Evolutionary conservation across 2,329 filamentous ascomycete species (phyloP).

Genomic region (Colletotrichum lentis): DNA sequence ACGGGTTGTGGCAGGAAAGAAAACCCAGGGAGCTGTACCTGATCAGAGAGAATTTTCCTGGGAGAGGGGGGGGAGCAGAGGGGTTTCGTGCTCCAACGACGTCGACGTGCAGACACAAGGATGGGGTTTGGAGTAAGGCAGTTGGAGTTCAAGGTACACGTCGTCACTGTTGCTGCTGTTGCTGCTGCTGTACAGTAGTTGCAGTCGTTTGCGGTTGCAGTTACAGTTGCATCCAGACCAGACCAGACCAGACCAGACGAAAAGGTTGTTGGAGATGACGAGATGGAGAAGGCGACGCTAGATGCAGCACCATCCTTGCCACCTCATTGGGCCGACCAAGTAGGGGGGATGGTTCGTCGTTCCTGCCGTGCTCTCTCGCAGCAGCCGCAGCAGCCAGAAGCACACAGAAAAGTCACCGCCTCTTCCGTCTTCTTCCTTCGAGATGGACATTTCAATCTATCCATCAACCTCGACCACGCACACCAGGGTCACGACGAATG

Average conservation of each 20-base stretch:
- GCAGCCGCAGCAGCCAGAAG: no score
- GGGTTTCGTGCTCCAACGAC: neutral
- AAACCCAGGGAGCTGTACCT: no score
- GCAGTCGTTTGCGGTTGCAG: no score
- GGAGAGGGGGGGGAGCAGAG: no score
- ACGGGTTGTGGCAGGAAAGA: no score
- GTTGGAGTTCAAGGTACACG: slow-evolving; percentile 5
- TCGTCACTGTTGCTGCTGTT: neutral
- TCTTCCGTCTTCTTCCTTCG: neutral
- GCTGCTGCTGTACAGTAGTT: no score
- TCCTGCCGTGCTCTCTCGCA: neutral
- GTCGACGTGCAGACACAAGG: neutral
- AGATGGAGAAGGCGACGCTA: slow-evolving; percentile 18
- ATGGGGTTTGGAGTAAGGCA: slow-evolving; percentile 20
- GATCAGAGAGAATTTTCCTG: neutral
- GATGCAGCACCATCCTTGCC: neutral
- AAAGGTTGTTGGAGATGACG: slow-evolving; percentile 9
- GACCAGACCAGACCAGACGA: no score
- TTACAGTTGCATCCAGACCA: no score
- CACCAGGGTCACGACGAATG: neutral
- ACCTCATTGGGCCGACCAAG: slow-evolving; percentile 17
- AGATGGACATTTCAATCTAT: neutral
- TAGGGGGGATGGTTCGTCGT: neutral
- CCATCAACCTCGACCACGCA: no score
- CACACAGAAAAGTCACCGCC: no score